These are phyloP conservation scores for Achaetomiella virescens DNA, from an alignment of 495 filamentous ascomycete genomes.

Conservation along the genomic window DNA sequence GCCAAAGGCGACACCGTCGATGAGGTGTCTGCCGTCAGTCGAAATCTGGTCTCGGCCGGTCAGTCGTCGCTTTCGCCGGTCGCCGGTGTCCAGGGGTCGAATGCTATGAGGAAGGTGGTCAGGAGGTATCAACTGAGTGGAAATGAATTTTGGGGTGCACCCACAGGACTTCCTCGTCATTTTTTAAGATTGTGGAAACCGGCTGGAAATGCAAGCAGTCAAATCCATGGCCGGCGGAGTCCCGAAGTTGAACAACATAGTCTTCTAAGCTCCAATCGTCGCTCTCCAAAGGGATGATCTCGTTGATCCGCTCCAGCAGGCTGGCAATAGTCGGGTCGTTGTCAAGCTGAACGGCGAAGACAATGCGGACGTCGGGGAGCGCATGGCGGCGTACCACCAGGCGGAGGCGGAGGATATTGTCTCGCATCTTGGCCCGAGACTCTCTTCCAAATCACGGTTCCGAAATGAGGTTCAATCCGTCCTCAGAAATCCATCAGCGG, in stretches of 20 bases:
- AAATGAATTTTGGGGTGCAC: slow-evolving; percentile 17
- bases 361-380: slow-evolving; percentile 65
- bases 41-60: slow-evolving; percentile 83
- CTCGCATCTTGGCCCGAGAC: slow-evolving; percentile 15
- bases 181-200: slow-evolving; percentile 61
- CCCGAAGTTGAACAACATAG: slow-evolving; percentile 74
- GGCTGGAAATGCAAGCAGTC: slow-evolving; percentile 87
- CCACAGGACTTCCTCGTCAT: slow-evolving; percentile 81
- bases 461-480: too few relatives aligned
- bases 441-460: too few relatives aligned
- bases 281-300: slow-evolving; percentile 77
- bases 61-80: slow-evolving; percentile 66
- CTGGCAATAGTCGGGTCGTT: slow-evolving; percentile 65
- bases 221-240: slow-evolving; percentile 52
- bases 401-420: slow-evolving; percentile 64
- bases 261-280: slow-evolving; percentile 85
- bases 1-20: slow-evolving; percentile 88
- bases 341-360: slow-evolving; percentile 61
- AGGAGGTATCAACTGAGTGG: not conserved
- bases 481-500: too few relatives aligned
- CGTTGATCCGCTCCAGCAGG: slow-evolving; percentile 76
- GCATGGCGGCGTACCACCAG: slow-evolving; percentile 74
- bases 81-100: slow-evolving; percentile 67
- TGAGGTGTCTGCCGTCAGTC: slow-evolving; percentile 68
- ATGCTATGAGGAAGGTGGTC: slow-evolving; percentile 48